Base-by-base conservation (phyloP, 495 filamentous ascomycete species). In the Talaromyces liani region DNA sequence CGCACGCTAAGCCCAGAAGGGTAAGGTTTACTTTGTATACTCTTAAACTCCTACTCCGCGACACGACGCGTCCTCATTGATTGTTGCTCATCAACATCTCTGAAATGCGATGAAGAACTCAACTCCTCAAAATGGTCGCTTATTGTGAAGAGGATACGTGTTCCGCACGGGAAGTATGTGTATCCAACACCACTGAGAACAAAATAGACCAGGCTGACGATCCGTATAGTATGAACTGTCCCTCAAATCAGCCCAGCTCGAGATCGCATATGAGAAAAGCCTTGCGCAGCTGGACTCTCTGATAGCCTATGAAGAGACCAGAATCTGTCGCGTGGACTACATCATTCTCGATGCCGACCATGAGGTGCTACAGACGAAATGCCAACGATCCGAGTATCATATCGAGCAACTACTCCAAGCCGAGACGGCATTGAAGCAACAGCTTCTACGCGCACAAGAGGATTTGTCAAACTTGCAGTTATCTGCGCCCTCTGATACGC, bases 301-400 rank as follows among this genome's bases (percentile, higher is more conserved):
- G 49, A 72, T 84, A 59, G 87, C 88, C 70, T 79, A 87, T 41
- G 92, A 97, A 71, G 83, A 82, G 60, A 77, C 80, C 25, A 85
- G 92, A 9, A 76, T 84, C 64, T 68, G 87, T 45, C 82, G 85
- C 58, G 76, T 93, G 65, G 84, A 89, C 54, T 77, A 86, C 56
- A 71, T 92, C 18, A 68, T 93, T 36, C 77, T 90, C 31, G 81
- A 88, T 60, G 85, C 91, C 64, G 89, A 96, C 61, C 88, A 88
- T 64, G 85, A 90, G 57, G 75, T 79, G 16, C 72, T 88, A 51
- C 84, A 87, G 62, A 79, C 80, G 31, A 81, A 87, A 66, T 73
- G 95, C 27, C 72, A 79, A 20, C 75, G 86, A 60, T 77, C 79
- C 58, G 78, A 85, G 58, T 76, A 80, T 60, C 79, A 81, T 45